Conservation (phyloP, 2,329 filamentous ascomycete species). For the Dactylonectria macrodidyma region DNA sequence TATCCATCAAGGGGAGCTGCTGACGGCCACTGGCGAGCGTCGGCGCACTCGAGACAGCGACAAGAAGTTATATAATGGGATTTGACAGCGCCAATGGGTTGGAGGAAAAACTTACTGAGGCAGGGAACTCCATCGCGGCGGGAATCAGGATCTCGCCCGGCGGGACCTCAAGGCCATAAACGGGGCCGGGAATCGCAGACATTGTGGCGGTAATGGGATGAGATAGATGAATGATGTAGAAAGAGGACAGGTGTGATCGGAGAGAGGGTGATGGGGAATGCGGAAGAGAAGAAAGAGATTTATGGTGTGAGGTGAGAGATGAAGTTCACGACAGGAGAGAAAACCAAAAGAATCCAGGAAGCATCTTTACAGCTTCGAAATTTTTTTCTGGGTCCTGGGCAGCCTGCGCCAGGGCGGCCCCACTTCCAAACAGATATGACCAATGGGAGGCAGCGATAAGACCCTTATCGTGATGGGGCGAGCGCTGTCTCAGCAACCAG, state of each 20-base stretch:
- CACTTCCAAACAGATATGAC: constrained; percentile 36
- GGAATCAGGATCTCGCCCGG: constrained; percentile 87
- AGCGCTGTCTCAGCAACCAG: constrained; percentile 54
- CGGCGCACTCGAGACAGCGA: constrained; percentile 11
- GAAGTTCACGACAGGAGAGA: constrained; percentile 39
- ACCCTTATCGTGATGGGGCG: constrained; percentile 45
- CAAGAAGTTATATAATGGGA: not conserved
- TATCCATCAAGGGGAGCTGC: not conserved
- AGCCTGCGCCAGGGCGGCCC: constrained; percentile 27
- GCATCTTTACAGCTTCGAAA: constrained; percentile 50
- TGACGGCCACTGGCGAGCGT: constrained; percentile 3
- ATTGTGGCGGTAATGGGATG: constrained; percentile 57
- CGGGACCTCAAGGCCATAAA: constrained; percentile 94
- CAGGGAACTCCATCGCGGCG: constrained; percentile 83
- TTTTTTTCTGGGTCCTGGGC: constrained; percentile 51
- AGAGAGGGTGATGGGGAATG: constrained; percentile 11
- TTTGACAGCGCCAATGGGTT: not conserved
- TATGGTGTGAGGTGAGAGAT: constrained; percentile 30
- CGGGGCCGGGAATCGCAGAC: constrained; percentile 77
- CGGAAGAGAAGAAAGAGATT: constrained; percentile 22
- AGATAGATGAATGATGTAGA: constrained; percentile 14
- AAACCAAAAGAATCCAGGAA: constrained; percentile 42
- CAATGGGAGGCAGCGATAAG: constrained; percentile 53
- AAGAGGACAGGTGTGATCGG: constrained; percentile 10
- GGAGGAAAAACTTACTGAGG: constrained; percentile 76